Evolutionary conservation across 495 filamentous ascomycete species (phyloP), one percentile per base, ranked within the genome.

Genomic region (Daldinia bambusicola): DNA sequence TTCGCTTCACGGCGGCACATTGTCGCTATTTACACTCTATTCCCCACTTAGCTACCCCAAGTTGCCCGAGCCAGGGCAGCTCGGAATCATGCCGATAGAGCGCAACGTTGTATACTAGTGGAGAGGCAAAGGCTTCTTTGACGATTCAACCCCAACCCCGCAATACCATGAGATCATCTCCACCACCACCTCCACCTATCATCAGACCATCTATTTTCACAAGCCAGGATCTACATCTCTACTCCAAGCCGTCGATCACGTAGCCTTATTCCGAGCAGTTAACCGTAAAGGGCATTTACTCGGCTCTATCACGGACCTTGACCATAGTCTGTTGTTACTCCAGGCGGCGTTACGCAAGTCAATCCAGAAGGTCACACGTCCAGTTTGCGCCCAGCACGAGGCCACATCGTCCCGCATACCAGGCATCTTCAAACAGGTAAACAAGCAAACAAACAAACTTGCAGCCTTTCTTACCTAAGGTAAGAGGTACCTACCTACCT

Each of bases 81-180:
- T 41, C 51, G 41, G 55, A 64, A 69, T 57, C 43, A 38, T 55
- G 48, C 59, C 63, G 58, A 55, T 53, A 36, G 26, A 58, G 58
- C 62, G 59, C 51, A 63, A 66, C 68, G 57, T 67, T 64, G 59
- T 60, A 55, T 59, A 31, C 34, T 55, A 57, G 59, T 62, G 59
- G 59, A 62, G 59, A 62, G 59, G 43, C 36, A 18, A 22, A 52
- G 14, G 26, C 0, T 18, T 37, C 57, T 36, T 40, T 51, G 43
- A 51, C 16, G 38, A 40, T 34, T 55, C 20, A 31, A 67, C 69
- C 69, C 69, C 20, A 31, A 67, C 69, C 69, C 69, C 69, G 64
- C 70, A 68, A 48, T 16, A 13, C 31, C 37, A 72, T 72, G 64
- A 68, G 70, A 67, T 72, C 64, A 67, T 20, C 58, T 53, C 36